Conservation (phyloP, 176 grass and related monocot genomes). For the Phragmites australis region DNA sequence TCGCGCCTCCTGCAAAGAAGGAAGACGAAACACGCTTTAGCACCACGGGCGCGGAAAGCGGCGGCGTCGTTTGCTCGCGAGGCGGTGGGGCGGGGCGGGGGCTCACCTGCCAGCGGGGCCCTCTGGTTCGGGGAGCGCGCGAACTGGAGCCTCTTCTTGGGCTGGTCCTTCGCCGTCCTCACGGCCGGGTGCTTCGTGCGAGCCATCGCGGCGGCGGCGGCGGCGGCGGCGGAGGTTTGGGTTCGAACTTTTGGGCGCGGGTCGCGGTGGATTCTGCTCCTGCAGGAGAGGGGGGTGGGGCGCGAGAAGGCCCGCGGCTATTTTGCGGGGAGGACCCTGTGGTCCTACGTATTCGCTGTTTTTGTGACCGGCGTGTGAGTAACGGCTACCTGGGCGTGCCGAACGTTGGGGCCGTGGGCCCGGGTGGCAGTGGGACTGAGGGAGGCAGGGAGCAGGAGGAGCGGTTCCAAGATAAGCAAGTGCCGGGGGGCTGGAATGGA, state of each 20-base stretch:
- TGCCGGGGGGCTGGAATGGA: no score
- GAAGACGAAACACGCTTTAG: not conserved
- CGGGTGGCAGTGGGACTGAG: no score
- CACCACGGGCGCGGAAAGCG: not conserved
- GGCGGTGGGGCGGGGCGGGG: not conserved
- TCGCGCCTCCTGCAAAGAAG: conserved; percentile 17
- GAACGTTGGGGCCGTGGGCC: not conserved
- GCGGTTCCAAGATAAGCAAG: no score
- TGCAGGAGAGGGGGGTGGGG: not conserved
- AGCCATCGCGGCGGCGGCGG: conserved; percentile 6
- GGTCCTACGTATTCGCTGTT: not conserved
- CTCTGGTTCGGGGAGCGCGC: not conserved
- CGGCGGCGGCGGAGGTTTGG: not conserved
- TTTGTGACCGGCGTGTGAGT: not conserved
- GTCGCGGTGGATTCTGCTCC: no score
- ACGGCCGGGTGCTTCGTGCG: conserved; percentile 16
- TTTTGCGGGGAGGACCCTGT: not conserved
- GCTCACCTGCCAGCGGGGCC: not conserved
- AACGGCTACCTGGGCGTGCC: not conserved
- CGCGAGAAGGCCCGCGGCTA: not conserved
- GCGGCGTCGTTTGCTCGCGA: not conserved
- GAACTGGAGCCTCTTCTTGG: conserved; percentile 40
- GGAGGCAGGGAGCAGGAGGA: no score
- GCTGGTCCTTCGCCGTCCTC: not conserved
- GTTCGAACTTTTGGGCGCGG: not conserved